These are phyloP conservation scores for Amanita fuliginea DNA, from an alignment of 768 basidiomycete genomes.

Conservation along the genomic window DNA sequence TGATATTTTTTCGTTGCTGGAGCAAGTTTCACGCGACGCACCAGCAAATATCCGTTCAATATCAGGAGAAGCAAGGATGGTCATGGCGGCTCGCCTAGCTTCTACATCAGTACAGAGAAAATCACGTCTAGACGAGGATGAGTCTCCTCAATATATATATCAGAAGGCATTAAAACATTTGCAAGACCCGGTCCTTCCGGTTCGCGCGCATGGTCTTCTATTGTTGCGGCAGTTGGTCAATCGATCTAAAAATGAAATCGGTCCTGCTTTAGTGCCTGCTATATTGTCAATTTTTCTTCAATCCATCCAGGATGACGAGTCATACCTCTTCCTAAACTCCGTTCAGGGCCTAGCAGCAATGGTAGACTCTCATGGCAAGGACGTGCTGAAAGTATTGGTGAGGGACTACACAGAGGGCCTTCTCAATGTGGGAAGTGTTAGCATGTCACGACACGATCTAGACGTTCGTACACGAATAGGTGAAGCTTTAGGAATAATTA, in stretches of 20 bases:
- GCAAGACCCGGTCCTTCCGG: constrained; percentile 87
- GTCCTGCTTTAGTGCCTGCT: constrained; percentile 64
- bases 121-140: constrained; percentile 19
- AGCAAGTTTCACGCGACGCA: constrained; percentile 37
- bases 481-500: constrained; percentile 74
- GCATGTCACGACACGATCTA: constrained; percentile 48
- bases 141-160: constrained; percentile 54
- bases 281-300: constrained; percentile 84
- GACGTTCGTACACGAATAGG: constrained; percentile 71
- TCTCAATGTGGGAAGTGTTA: constrained; percentile 35
- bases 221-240: constrained; percentile 71
- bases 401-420: constrained; percentile 49
- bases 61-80: constrained; percentile 71
- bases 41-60: constrained; percentile 40
- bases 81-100: constrained; percentile 73
- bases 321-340: constrained; percentile 90
- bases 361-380: constrained; percentile 67
- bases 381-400: constrained; percentile 59
- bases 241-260: constrained; percentile 18
- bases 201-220: constrained; percentile 85
- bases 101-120: constrained; percentile 31
- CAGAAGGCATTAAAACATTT: constrained; percentile 81
- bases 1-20: constrained; percentile 59
- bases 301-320: constrained; percentile 82
- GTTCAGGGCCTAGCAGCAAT: constrained; percentile 84